A percentile compares a stretch with the other conserved stretches of the same genome.
Conservation (phyloP, 768 basidiomycete species). For the Leucosporidium scottii region DNA sequence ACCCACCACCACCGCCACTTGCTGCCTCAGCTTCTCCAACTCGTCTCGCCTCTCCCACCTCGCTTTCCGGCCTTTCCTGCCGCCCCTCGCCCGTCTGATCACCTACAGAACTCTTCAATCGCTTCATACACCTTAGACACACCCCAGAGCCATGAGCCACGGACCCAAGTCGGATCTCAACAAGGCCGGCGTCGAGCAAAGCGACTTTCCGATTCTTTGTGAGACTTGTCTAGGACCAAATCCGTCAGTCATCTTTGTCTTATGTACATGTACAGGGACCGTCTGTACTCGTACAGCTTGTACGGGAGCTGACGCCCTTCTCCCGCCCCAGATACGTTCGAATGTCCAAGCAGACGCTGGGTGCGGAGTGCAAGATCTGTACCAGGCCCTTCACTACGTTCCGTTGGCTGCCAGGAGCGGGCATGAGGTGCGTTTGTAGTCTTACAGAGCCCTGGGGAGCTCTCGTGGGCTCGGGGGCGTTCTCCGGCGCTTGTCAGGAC, state of each 20-base stretch:
- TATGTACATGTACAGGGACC: too few species aligned
- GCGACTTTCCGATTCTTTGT: conserved; percentile 80
- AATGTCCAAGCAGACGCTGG: conserved; percentile 98
- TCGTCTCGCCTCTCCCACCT: not conserved
- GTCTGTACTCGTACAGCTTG: not conserved
- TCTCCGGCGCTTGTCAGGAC: too few species aligned
- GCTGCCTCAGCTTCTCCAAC: not conserved
- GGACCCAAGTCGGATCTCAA: conserved; percentile 57
- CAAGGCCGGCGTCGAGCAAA: conserved; percentile 90
- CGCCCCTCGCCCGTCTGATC: not conserved
- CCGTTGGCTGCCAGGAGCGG: conserved; percentile 93
- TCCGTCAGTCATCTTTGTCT: not conserved
- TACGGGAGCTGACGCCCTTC: not conserved
- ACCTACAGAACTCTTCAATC: not conserved
- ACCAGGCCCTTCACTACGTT: conserved; percentile 85
- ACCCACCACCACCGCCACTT: too few species aligned
- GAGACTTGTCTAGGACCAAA: conserved; percentile 65
- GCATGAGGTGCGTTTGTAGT: conserved; percentile 45
- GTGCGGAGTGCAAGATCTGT: conserved; percentile 92
- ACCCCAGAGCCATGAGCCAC: not conserved
- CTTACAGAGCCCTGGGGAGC: too few species aligned
- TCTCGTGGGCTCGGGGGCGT: too few species aligned
- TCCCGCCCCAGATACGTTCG: conserved; percentile 63
- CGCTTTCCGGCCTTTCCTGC: not conserved
- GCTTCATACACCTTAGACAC: not conserved